Evolutionary conservation across 2,329 filamentous ascomycete genomes (phyloP), one percentile per base, ranked within the genome.

Genomic region (Colletotrichum graminicola): DNA sequence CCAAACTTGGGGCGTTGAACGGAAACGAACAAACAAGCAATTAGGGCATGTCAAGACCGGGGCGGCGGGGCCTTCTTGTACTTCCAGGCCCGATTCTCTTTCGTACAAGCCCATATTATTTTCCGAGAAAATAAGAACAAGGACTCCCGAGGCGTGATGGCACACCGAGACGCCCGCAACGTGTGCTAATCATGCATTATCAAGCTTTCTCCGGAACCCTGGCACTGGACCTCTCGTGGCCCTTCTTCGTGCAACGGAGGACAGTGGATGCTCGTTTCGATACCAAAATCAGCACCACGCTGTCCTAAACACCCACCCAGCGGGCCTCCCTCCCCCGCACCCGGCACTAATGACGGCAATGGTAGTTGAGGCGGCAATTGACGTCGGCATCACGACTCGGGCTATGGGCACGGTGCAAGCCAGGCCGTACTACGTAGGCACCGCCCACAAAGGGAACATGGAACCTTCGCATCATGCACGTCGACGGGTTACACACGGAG

Each of bases 281-380:
- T 34, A 39, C 32, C 56, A 26, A 32, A 41, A 18, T 41, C 5
- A 56, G 32, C 18, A 41, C 51, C 47, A 14, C 21, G 26, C 41
- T 34, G 47, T 26, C 16, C 49, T 26, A 32, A 32, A 23, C 41
- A 52, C 52, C 61, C 39, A 11, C 36, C 36, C 36, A 39, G 36
- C 36, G 11, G 14, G 11, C 36, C 36, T 8, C 34, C 36, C 36
- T 12, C 39, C 68, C 66, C 65, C 68, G 47, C 68, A 60, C 52
- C 54, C 67, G 65, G 68, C 65, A 71, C 45, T 63, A 54, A 63
- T 36, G 5, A 45, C 68, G 68, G 68, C 68, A 71, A 60, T 59
- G 43, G 59, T 59, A 54, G 65, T 47, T 41, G 52, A 59, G 36
- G 54, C 65, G 68, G 65, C 65, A 68, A 39, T 64, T 16, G 34